phyloP scores from a whole-genome alignment of 1,284 basidiomycete species.

The Neotropicomus parvogracilis region DNA sequence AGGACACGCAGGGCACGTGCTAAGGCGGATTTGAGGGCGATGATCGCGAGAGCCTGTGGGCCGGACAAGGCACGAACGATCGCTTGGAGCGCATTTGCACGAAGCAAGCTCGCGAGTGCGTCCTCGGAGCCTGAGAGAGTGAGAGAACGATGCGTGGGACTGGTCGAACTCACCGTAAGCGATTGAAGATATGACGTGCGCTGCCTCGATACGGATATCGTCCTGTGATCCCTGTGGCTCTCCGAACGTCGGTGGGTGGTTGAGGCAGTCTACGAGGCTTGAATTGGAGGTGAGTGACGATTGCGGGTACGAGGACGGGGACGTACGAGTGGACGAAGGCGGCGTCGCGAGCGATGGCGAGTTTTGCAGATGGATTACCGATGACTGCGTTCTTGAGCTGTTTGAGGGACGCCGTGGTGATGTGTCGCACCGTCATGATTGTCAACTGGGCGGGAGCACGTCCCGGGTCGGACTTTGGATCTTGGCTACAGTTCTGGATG shows the following conservation, averaged over 20 bases:
- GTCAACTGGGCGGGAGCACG: neutral
- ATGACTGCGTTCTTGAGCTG: constrained; percentile 69
- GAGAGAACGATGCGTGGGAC: neutral
- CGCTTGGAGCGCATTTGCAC: constrained; percentile 50
- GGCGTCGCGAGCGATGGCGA: constrained; percentile 50
- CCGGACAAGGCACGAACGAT: constrained; percentile 54
- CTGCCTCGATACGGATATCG: constrained; percentile 63
- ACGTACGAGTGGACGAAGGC: constrained; percentile 53
- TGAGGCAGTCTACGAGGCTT: constrained; percentile 58
- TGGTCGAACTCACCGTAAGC: constrained; percentile 47
- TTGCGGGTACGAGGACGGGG: neutral
- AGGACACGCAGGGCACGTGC: constrained; percentile 60
- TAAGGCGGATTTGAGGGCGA: constrained; percentile 50
- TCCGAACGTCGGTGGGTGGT: constrained; percentile 36
- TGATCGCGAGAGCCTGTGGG: constrained; percentile 38
- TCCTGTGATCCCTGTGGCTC: constrained; percentile 39
- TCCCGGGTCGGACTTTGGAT: neutral
- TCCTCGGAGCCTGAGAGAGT: constrained; percentile 50
- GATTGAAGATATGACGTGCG: constrained; percentile 68
- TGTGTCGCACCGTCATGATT: constrained; percentile 39
- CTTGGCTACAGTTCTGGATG: too few relatives aligned
- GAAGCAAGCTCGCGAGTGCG: constrained; percentile 54
- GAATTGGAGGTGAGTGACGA: constrained; percentile 3
- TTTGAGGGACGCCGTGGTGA: constrained; percentile 48
- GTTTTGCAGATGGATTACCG: constrained; percentile 69